Percentiles rank a stretch among this genome's conserved stretches.
phyloP scores from a whole-genome alignment of 768 basidiomycete genomes.

The Boletus sp. region DNA sequence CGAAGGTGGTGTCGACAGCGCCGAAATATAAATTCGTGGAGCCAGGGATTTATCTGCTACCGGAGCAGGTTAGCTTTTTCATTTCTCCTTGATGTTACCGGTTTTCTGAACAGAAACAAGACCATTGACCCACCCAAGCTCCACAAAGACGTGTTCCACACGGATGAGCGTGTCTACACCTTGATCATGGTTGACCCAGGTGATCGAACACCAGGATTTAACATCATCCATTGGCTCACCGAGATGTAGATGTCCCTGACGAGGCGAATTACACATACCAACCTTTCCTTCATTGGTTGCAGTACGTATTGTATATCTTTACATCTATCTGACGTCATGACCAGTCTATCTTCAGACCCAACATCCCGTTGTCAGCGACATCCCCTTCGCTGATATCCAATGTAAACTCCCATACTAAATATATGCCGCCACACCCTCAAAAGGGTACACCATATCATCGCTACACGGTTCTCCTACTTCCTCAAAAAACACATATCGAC shows the following conservation, averaged over 20 bases:
- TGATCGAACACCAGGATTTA: constrained; percentile 35
- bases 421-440: constrained; percentile 91
- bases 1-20: constrained; percentile 21
- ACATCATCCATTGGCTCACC: constrained; percentile 6
- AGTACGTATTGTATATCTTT: constrained; percentile 44
- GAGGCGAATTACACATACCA: constrained; percentile 60
- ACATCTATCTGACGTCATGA: background rate
- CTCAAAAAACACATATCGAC: constrained; percentile 52
- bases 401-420: constrained; percentile 61
- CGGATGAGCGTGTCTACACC: constrained; percentile 79
- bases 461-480: constrained; percentile 74
- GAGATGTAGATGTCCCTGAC: constrained; percentile 75
- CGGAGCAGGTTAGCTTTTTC: constrained; percentile 57
- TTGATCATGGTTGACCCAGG: constrained; percentile 88
- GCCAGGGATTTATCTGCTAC: constrained; percentile 66
- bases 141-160: constrained; percentile 77
- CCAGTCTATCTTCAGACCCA: constrained; percentile 52
- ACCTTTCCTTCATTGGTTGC: constrained; percentile 82
- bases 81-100: background rate
- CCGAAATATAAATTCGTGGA: constrained; percentile 46
- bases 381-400: constrained; percentile 40
- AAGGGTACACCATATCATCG: constrained; percentile 89
- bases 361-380: constrained; percentile 72
- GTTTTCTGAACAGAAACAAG: constrained; percentile 34
- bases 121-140: constrained; percentile 65